Base-by-base conservation (phyloP, 139 green algal species). In the Chlorella ohadii region DNA sequence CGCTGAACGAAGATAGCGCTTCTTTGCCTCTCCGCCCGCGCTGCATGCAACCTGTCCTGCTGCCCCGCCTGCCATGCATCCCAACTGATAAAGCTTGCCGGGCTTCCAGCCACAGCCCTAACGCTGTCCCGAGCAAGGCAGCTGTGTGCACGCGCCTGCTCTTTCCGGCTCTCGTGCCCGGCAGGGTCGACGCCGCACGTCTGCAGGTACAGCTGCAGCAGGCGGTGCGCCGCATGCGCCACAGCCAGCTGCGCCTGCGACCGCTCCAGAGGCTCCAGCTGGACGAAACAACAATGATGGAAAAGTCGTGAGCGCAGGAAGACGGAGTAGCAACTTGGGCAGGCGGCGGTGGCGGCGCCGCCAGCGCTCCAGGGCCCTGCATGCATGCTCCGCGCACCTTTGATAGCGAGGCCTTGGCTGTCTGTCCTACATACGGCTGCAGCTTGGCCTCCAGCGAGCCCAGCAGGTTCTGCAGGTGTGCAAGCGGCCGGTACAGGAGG, bases 241-340 rank as follows among this genome's bases (percentile, higher is more conserved):
- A 88, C 66, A 51, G 84, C 65, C 34, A 84, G 57, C 38, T 88
- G 65, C 23, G 78, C 67, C 73, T 88, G 76, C 1, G 84, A 78
- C 0, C 66, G 51, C 65, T 86, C 36, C 27, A 80, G 67, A 6
- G 84, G 77, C 13, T 56, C 25, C 80, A 85, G 56, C 80, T 85
- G 82, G 1, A 1, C 31, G 22, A 4, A 56, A 9, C 44, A 51
- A 9, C 7, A 9, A 51, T 6, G 44, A 6, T 51, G 44, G 6
- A 6, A 16, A 9, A 9, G 44, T 51, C 44, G 44, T 9, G 44
- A 9, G 44, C 44, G 34, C 47, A 76, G 27, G 34, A 2, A 51
- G 44, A 51, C 6, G 9, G 7, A 9, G 6, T 51, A 51, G 41
- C 28, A 23, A 5, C 3, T 11, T 63, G 34, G 39, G 33, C 39